A percentile compares a stretch with the other conserved stretches of the same genome.
Evolutionary conservation across 306 rosid species (phyloP).

Genomic region (Rosa persica): DNA sequence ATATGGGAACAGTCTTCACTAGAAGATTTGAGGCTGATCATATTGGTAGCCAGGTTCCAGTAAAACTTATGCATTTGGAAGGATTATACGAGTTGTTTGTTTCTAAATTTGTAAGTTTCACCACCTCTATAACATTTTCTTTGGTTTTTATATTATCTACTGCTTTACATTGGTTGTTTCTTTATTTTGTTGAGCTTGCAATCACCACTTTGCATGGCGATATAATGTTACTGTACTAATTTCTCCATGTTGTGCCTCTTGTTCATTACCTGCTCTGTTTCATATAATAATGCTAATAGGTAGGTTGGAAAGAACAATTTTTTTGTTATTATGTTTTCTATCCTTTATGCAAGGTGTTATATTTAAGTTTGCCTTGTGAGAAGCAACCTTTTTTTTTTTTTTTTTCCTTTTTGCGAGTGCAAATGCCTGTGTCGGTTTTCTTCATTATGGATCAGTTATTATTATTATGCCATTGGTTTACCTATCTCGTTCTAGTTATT

Average conservation of each 20-base stretch:
- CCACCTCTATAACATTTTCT: background rate
- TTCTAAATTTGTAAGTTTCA: conserved; percentile 84
- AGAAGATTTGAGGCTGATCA: conserved; percentile 95
- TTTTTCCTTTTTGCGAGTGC: background rate
- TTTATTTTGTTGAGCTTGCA: conserved; percentile 8
- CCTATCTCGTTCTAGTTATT: conserved; percentile 12
- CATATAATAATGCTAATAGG: conserved; percentile 12
- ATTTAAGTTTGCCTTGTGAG: background rate
- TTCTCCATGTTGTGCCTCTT: conserved; percentile 15
- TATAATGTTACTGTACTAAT: background rate
- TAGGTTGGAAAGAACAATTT: background rate
- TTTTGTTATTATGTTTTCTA: no score
- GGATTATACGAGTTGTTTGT: conserved; percentile 87
- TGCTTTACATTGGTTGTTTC: conserved; percentile 13
- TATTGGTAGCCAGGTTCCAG: conserved; percentile 85
- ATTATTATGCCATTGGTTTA: background rate
- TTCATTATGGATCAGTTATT: background rate
- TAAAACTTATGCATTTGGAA: conserved; percentile 93
- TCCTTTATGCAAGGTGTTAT: background rate
- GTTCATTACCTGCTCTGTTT: conserved; percentile 15
- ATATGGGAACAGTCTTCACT: conserved; percentile 95
- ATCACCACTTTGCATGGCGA: background rate
- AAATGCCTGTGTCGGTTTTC: background rate
- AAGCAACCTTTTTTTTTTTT: background rate
- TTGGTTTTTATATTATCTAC: background rate